A percentile compares a stretch with the other conserved stretches of the same genome.
Evolutionary conservation across 2,329 filamentous ascomycete species (phyloP).

Genomic region (Diaporthe velutina): DNA sequence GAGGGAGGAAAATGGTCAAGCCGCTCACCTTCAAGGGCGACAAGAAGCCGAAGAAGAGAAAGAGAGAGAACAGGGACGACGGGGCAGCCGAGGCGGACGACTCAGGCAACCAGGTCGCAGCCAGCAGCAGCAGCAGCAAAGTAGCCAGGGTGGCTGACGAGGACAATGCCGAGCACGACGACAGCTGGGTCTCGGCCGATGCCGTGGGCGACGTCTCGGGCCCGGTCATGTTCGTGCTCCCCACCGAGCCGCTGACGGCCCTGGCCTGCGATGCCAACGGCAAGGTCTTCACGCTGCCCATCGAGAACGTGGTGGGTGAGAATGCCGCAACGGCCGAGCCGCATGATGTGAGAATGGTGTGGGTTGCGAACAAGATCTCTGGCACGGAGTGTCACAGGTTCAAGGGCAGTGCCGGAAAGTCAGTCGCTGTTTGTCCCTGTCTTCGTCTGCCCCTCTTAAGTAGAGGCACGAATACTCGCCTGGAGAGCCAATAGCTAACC

Average conservation of each 20-base stretch:
- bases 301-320: slow-evolving; percentile 91
- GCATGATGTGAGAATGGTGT: slow-evolving; percentile 95
- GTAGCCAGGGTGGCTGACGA: slow-evolving; percentile 52
- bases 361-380: slow-evolving; percentile 86
- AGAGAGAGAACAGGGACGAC: slow-evolving; percentile 37
- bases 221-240: slow-evolving; percentile 85
- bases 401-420: slow-evolving; percentile 92
- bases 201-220: slow-evolving; percentile 80
- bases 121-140: slow-evolving; percentile 49
- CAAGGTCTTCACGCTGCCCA: slow-evolving; percentile 82
- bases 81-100: slow-evolving; percentile 53
- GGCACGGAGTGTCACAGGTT: slow-evolving; percentile 87
- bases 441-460: too few species aligned
- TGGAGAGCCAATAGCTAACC: slow-evolving; percentile 13
- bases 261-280: slow-evolving; percentile 89
- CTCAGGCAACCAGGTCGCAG: slow-evolving; percentile 67
- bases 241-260: slow-evolving; percentile 79
- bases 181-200: slow-evolving; percentile 93
- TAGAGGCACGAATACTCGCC: neutral
- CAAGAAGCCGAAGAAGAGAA: slow-evolving; percentile 77
- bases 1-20: slow-evolving; percentile 77
- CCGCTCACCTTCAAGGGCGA: slow-evolving; percentile 96
- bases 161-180: slow-evolving; percentile 71
- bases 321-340: slow-evolving; percentile 90
- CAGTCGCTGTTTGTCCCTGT: slow-evolving; percentile 43